Evolutionary conservation across 73 alveolate species (phyloP), one percentile per base, ranked within the genome.

Genomic region (Tetrahymena elliotti): DNA sequence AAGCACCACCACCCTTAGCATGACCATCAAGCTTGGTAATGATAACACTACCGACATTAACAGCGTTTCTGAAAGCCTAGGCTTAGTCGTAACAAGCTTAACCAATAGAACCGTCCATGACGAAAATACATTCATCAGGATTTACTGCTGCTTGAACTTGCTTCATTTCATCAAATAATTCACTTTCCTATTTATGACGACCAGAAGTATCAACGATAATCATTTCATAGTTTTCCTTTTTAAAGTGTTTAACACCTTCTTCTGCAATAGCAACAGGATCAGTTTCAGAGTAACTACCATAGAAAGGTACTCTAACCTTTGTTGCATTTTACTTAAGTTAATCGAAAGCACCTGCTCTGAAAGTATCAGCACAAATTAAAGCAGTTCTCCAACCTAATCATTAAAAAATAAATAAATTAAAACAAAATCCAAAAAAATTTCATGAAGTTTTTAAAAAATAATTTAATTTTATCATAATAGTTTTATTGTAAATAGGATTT

Each of bases 301-400:
- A 97, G 96, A 97, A 97, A 83, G 98, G 98, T 24, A 97, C 97
- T 93, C 97, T 94, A 27, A 97, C 97, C 98, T 98, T 99, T 35
- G 99, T 98, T 41, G 99, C 99, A 94, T 99, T 99, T 97, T 99
- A 99, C 96, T 98, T 98, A 95, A 99, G 97, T 98, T 99, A 99
- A 97, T 99, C 99, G 93, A 99, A 99, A 35, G 99, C 99, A 40
- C 99, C 99, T 47, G 99, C 99, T 96, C 99, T 98, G 98, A 99
- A 99, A 35, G 99, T 99, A 97, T 99, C 99, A 33, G 99, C 99
- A 93, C 99, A 98, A 13, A 99, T 99, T 84, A 99, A 97, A 11
- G 99, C 99, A 16, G 98, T 99, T 95, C 97, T 97, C 99, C 99
- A 99, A 24, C 99, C 99, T 38, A 18, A 34, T 47, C 13, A 47